phyloP scores from a whole-genome alignment of 208 protist species.

The Trypanosoma platydactyli region DNA sequence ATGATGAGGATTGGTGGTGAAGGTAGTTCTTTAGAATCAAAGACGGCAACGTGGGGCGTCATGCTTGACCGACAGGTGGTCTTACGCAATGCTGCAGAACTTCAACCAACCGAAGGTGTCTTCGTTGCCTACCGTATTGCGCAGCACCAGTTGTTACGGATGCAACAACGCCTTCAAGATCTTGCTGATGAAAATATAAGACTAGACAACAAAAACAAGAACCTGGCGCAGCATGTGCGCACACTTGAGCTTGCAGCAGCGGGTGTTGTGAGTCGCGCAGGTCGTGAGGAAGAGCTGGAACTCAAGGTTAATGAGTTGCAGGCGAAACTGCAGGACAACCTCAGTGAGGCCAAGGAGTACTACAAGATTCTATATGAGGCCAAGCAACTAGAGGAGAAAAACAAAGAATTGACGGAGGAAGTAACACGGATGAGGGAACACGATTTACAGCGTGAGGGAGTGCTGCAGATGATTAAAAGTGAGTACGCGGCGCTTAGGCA shows the following conservation, averaged over 20 bases:
- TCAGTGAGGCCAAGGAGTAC: conserved; percentile 53
- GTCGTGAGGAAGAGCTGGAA: conserved; percentile 45
- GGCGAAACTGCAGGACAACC: conserved; percentile 41
- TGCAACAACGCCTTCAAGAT: conserved; percentile 33
- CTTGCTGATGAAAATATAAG: conserved; percentile 37
- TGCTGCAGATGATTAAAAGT: conserved; percentile 55
- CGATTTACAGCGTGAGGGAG: conserved; percentile 43
- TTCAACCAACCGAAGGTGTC: conserved; percentile 45
- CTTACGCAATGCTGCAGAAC: conserved; percentile 54
- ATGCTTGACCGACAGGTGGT: conserved; percentile 46
- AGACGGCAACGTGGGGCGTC: conserved; percentile 13
- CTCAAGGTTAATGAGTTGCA: not conserved
- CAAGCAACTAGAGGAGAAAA: conserved; percentile 26
- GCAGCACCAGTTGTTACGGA: conserved; percentile 33
- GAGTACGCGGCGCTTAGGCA: conserved; percentile 64
- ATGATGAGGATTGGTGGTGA: too few species aligned
- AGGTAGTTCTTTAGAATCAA: not conserved
- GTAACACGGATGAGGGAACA: conserved; percentile 24
- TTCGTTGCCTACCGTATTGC: conserved; percentile 47
- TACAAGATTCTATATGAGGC: conserved; percentile 50
- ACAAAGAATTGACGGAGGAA: conserved; percentile 20
- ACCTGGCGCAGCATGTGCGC: conserved; percentile 42
- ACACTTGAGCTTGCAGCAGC: conserved; percentile 50
- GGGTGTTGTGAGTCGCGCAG: conserved; percentile 37
- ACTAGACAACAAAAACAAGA: conserved; percentile 36